Conservation (phyloP, 805 yeast genomes). For the Zygoascus bituminiphila region DNA sequence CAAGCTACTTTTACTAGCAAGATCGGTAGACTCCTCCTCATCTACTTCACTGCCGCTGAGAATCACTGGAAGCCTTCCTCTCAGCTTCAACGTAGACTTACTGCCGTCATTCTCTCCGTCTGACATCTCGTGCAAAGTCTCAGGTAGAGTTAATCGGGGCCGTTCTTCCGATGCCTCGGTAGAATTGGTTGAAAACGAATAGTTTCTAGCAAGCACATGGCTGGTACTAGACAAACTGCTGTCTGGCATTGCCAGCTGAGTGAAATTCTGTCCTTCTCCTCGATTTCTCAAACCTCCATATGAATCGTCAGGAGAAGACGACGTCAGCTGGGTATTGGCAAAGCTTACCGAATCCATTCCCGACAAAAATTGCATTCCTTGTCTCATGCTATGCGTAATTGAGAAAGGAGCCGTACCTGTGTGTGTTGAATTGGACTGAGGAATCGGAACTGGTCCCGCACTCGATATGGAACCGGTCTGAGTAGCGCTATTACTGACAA, state of each 20-base stretch:
- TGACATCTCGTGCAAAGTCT: neutral
- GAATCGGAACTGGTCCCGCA: neutral
- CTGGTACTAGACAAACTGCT: neutral
- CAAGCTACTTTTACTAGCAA: neutral
- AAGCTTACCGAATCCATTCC: neutral
- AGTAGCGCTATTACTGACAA: neutral
- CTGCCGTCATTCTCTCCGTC: neutral
- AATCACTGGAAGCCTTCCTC: neutral
- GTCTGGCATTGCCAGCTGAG: constrained; percentile 9
- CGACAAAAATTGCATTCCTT: neutral
- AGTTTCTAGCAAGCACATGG: neutral
- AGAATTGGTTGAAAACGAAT: neutral
- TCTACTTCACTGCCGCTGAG: neutral
- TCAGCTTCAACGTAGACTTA: neutral
- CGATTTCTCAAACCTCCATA: constrained; percentile 7
- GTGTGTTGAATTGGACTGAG: neutral
- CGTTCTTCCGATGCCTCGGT: neutral
- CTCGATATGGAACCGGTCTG: neutral
- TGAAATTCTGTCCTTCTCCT: constrained; percentile 9
- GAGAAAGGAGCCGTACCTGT: neutral
- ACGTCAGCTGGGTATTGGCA: neutral
- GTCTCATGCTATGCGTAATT: neutral
- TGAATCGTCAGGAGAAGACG: constrained; percentile 13
- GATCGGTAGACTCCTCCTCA: neutral
- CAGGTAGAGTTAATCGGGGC: neutral